Conservation (phyloP, 768 basidiomycete species). For the Pulveroboletus sp. region DNA sequence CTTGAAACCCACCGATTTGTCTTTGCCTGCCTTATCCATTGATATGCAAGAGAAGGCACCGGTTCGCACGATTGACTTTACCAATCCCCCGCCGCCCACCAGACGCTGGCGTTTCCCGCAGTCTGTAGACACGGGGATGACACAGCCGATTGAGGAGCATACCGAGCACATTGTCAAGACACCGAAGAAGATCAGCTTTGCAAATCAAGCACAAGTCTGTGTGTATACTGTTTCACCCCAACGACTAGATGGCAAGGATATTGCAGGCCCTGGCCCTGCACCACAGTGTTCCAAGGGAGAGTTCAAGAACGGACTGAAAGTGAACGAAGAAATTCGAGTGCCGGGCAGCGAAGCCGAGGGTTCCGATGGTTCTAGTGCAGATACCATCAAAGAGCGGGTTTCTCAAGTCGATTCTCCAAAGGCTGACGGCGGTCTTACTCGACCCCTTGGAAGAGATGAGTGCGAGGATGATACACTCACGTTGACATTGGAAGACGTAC, state of each 20-base stretch:
- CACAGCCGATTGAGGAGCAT: conserved; percentile 5
- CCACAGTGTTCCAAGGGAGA: background rate
- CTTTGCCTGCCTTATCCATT: background rate
- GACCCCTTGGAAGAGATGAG: no score
- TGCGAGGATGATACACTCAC: conserved; percentile 7
- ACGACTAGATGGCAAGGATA: background rate
- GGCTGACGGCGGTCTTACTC: no score
- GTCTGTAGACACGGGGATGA: background rate
- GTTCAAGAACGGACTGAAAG: background rate
- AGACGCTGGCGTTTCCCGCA: conserved; percentile 12
- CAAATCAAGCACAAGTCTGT: conserved; percentile 19
- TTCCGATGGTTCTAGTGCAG: background rate
- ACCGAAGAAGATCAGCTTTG: conserved; percentile 25
- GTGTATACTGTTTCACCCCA: conserved; percentile 16
- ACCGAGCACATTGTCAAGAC: conserved; percentile 14
- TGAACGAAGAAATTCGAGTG: background rate
- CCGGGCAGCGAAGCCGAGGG: background rate
- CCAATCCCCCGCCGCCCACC: conserved; percentile 11
- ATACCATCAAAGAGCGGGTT: background rate
- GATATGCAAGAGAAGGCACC: background rate
- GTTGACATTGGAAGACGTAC: conserved; percentile 17
- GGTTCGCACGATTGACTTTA: conserved; percentile 28
- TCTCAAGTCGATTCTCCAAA: no score
- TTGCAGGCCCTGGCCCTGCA: background rate
- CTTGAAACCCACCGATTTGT: background rate